phyloP scores from a whole-genome alignment of 2,329 filamentous ascomycete genomes.

The Atkinsonella hypoxylon region DNA sequence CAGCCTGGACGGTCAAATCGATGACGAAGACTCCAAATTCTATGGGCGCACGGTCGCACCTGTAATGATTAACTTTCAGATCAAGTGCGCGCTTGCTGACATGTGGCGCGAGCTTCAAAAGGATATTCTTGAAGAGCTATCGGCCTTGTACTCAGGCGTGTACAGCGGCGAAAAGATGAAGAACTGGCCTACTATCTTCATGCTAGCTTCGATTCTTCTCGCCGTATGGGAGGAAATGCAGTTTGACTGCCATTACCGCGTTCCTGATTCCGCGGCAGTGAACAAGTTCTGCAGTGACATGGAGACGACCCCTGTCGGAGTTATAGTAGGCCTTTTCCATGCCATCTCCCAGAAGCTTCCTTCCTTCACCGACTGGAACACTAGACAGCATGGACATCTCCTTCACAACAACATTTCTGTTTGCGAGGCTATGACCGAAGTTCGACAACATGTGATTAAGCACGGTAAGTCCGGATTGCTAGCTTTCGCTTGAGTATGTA shows the following conservation, averaged over 20 bases:
- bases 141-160: conserved; percentile 86
- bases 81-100: conserved; percentile 92
- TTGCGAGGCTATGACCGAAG: conserved; percentile 93
- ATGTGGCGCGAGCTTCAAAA: conserved; percentile 98
- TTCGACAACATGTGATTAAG: conserved; percentile 82
- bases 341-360: conserved; percentile 96
- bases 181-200: conserved; percentile 99
- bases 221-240: conserved; percentile 98
- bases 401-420: conserved; percentile 85
- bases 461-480: conserved; percentile 55
- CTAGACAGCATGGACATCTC: conserved; percentile 76
- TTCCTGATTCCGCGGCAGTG: conserved; percentile 71
- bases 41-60: conserved; percentile 83
- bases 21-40: conserved; percentile 77
- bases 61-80: conserved; percentile 99
- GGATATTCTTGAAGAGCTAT: conserved; percentile 90
- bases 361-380: conserved; percentile 88
- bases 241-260: conserved; percentile 93
- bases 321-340: conserved; percentile 93
- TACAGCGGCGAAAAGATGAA: conserved; percentile 96
- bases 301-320: conserved; percentile 90
- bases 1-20: conserved; percentile 66
- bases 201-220: conserved; percentile 83
- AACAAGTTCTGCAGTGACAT: conserved; percentile 95
- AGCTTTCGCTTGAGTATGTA: no score